Percentiles rank a stretch among this genome's conserved stretches.
phyloP scores from a whole-genome alignment of 495 filamentous ascomycete species.

The Xylaria intraflava region DNA sequence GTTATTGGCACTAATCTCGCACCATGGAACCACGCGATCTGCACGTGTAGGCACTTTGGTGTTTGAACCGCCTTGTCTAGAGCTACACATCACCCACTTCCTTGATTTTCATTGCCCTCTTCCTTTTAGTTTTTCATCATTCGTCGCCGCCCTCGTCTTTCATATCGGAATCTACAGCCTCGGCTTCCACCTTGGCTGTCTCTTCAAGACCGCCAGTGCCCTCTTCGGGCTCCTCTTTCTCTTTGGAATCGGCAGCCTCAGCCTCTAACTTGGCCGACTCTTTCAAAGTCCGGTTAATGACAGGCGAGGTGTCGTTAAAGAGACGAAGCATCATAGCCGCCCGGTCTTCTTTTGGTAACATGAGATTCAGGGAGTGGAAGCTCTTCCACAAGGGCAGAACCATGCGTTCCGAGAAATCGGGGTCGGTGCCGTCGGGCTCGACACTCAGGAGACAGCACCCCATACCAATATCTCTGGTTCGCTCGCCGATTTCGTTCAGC shows the following conservation, averaged over 20 bases:
- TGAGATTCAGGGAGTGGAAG: constrained; percentile 79
- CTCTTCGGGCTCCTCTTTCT: constrained; percentile 15
- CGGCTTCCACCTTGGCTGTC: not conserved
- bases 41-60: not conserved
- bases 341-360: constrained; percentile 95
- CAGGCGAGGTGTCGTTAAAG: constrained; percentile 74
- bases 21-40: not conserved
- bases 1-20: not conserved
- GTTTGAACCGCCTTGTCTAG: constrained; percentile 4
- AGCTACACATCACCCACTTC: not conserved
- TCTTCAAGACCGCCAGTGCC: constrained; percentile 4
- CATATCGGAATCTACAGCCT: not conserved
- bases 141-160: not conserved
- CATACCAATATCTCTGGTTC: constrained; percentile 71
- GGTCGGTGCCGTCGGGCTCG: constrained; percentile 60
- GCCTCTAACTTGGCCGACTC: constrained; percentile 30
- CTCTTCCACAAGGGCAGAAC: constrained; percentile 89
- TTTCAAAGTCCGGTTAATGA: constrained; percentile 54
- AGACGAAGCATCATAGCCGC: constrained; percentile 85
- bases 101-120: not conserved
- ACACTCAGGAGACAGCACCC: constrained; percentile 88
- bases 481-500: constrained; percentile 80
- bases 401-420: constrained; percentile 73
- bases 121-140: not conserved
- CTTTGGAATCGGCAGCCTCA: constrained; percentile 19